Evolutionary conservation across 2,329 filamentous ascomycete genomes (phyloP).

Genomic region (Xylaria sp.): DNA sequence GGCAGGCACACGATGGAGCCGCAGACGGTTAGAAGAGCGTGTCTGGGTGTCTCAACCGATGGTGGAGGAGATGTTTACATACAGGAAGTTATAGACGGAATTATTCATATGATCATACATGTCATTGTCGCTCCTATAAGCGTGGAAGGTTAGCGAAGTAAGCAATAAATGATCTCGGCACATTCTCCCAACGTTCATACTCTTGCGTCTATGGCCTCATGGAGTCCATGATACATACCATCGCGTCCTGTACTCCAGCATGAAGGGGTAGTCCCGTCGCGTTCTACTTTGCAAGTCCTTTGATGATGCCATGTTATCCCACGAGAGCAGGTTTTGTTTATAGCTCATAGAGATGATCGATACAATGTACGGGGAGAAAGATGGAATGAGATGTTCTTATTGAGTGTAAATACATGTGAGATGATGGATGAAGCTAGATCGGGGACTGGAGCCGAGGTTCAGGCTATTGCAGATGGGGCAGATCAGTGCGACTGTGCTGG

Average conservation of each 20-base stretch:
- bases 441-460: slow-evolving; percentile 18
- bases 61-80: slow-evolving; percentile 42
- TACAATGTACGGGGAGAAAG: neutral
- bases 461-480: neutral
- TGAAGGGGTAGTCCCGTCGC: slow-evolving; percentile 79
- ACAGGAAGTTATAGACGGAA: slow-evolving; percentile 84
- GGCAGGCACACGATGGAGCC: neutral
- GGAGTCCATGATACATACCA: slow-evolving; percentile 66
- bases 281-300: slow-evolving; percentile 68
- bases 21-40: slow-evolving; percentile 7
- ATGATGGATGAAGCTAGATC: neutral
- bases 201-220: neutral
- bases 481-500: neutral
- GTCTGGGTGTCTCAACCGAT: neutral
- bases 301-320: slow-evolving; percentile 48
- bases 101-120: slow-evolving; percentile 97
- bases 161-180: slow-evolving; percentile 23
- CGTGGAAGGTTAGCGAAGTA: neutral
- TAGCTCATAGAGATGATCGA: neutral
- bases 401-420: neutral
- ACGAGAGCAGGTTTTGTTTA: neutral
- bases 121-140: slow-evolving; percentile 84
- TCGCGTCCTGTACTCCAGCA: slow-evolving; percentile 85
- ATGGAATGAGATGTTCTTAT: neutral
- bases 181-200: slow-evolving; percentile 18